Evolutionary conservation across 1,284 basidiomycete genomes (phyloP).

Genomic region (Grifola frondosa): DNA sequence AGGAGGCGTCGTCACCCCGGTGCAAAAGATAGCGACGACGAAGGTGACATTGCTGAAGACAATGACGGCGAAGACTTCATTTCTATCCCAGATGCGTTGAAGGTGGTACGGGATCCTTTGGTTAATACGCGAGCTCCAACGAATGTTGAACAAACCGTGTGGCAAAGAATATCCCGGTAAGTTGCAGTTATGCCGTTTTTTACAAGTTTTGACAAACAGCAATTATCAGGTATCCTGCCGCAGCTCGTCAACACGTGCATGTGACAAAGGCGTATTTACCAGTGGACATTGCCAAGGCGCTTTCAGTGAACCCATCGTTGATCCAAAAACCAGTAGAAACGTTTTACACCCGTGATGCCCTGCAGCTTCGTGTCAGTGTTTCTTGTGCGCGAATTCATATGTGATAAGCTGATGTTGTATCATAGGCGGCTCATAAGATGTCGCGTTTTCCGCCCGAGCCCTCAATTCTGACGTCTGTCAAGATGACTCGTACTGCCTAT

Average conservation of each 20-base stretch:
- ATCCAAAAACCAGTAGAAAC: conserved; percentile 85
- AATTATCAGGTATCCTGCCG: conserved; percentile 64
- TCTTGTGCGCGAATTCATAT: not conserved
- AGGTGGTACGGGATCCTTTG: conserved; percentile 54
- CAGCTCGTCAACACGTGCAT: conserved; percentile 75
- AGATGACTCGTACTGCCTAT: conserved; percentile 87
- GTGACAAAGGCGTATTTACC: conserved; percentile 81
- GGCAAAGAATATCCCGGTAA: conserved; percentile 67
- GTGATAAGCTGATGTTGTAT: not conserved
- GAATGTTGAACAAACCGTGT: conserved; percentile 62
- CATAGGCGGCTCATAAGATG: conserved; percentile 85
- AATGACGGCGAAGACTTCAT: conserved; percentile 56
- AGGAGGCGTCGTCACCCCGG: conserved; percentile 44
- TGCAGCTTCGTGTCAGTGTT: conserved; percentile 76
- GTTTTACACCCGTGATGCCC: conserved; percentile 90
- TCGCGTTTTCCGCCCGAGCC: conserved; percentile 79
- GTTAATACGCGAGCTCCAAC: conserved; percentile 58
- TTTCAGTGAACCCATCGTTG: conserved; percentile 65
- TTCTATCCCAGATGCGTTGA: conserved; percentile 64
- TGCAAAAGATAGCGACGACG: conserved; percentile 48
- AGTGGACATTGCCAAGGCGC: conserved; percentile 69
- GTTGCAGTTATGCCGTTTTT: conserved; percentile 15
- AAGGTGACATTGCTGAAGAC: conserved; percentile 37
- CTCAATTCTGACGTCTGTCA: conserved; percentile 57
- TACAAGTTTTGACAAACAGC: conserved; percentile 13